Base-by-base conservation (phyloP, 2,329 filamentous ascomycete species). In the Cercospora brassicicola region DNA sequence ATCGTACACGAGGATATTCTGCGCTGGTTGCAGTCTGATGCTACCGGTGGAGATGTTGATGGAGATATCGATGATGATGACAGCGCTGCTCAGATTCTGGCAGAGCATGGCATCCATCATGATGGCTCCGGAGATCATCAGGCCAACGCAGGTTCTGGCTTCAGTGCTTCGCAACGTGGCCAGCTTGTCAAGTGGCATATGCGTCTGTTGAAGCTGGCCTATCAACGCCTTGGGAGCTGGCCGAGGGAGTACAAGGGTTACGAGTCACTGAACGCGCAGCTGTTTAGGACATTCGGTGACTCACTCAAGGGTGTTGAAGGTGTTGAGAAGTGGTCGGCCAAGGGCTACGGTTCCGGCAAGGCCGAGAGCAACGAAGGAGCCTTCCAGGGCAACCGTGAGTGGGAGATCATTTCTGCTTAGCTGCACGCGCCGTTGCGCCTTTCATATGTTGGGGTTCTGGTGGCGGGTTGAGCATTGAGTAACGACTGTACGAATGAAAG, bases 191-290 rank as follows among this genome's bases (percentile, higher is more conserved):
- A 79, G 64, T 74, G 75, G 23, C 81, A 82, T 56, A 62, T 83
- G 5, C 75, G 78, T 23, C 69, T 79, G 8, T 67, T 80, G 59
- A 73, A 81, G 73, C 73, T 80, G 5, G 77, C 80, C 3, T 83
- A 79, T 71, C 81, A 82, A 75, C 79, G 82, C 57, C 73, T 80
- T 7, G 81, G 81, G 9, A 72, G 73, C 20, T 84, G 81, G 80
- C 81, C 83, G 5, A 86, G 85, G 77, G 76, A 81, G 4, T 82
- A 81, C 71, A 75, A 69, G 8, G 82, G 84, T 72, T 86, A 85
- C 70, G 80, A 84, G 73, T 78, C 77, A 4, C 74, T 86, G 62
- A 84, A 82, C 59, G 80, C 79, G 0, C 78, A 83, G 59, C 61
- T 85, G 6, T 83, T 83, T 74, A 71, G 76, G 4, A 74, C 76